Conservation (phyloP, 352 stramenopile species). For the Phytophthora multivora region DNA sequence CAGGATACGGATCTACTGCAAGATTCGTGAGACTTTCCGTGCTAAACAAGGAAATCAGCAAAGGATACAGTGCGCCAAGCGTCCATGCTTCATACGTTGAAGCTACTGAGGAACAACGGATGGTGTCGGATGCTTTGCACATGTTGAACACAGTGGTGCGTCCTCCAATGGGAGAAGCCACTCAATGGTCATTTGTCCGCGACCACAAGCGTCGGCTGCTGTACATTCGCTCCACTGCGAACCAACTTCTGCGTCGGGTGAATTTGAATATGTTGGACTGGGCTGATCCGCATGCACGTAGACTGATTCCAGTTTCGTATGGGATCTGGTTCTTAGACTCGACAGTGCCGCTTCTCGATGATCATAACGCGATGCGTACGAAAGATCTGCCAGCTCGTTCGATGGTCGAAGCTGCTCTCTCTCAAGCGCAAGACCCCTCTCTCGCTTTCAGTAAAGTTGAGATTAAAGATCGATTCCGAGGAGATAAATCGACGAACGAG, state of each 20-base stretch:
- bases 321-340: conserved; percentile 72
- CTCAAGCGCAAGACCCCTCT: conserved; percentile 1
- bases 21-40: conserved; percentile 72
- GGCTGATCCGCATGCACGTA: conserved; percentile 37
- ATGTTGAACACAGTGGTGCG: conserved; percentile 70
- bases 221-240: conserved; percentile 75
- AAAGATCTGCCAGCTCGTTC: conserved; percentile 66
- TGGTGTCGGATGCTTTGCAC: conserved; percentile 60
- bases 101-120: conserved; percentile 59
- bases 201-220: conserved; percentile 66
- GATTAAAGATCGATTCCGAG: neutral
- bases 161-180: conserved; percentile 49
- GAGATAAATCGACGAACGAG: neutral
- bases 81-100: conserved; percentile 49
- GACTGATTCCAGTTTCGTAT: conserved; percentile 61
- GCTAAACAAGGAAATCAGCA: conserved; percentile 51
- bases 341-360: conserved; percentile 46
- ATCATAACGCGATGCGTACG: conserved; percentile 46
- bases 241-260: conserved; percentile 67
- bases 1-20: conserved; percentile 58
- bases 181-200: conserved; percentile 73
- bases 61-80: conserved; percentile 42
- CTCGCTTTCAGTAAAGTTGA: conserved; percentile 4
- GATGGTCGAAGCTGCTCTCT: conserved; percentile 45
- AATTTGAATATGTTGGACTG: conserved; percentile 70